Evolutionary conservation across 805 yeast genomes (phyloP).

Genomic region (Pichia membranifaciens): DNA sequence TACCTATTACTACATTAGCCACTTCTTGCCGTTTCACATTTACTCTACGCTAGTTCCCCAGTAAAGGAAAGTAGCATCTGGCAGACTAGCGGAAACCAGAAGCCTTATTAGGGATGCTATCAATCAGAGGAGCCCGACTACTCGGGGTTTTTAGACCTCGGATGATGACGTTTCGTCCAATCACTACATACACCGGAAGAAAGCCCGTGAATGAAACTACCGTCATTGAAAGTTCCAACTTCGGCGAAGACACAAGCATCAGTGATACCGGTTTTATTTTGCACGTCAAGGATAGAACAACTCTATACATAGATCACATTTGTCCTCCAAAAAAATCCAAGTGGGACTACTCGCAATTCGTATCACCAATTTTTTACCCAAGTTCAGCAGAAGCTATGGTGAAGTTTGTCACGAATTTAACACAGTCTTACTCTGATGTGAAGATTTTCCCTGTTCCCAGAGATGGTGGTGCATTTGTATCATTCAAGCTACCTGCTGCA

Average conservation of each 20-base stretch:
- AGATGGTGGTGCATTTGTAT: conserved; percentile 94
- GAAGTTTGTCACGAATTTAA: conserved; percentile 28
- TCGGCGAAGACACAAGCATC: conserved; percentile 51
- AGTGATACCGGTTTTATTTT: conserved; percentile 53
- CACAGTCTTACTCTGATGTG: conserved; percentile 33
- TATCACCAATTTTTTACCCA: conserved; percentile 35
- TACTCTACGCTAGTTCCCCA: too few species aligned
- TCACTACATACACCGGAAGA: background rate
- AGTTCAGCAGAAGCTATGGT: conserved; percentile 33
- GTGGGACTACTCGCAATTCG: conserved; percentile 43
- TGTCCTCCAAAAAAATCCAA: conserved; percentile 37
- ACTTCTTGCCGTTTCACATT: too few species aligned
- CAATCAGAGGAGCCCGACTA: too few species aligned
- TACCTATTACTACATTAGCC: too few species aligned
- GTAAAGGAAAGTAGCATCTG: too few species aligned
- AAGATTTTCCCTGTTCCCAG: conserved; percentile 65
- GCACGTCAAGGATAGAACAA: conserved; percentile 42
- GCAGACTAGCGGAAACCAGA: too few species aligned
- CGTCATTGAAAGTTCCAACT: conserved; percentile 34
- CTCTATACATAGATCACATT: conserved; percentile 53
- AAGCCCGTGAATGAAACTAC: conserved; percentile 26
- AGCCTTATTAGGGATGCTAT: too few species aligned
- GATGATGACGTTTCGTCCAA: too few species aligned
- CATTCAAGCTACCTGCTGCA: conserved; percentile 54
- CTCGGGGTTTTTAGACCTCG: too few species aligned